Percentiles rank a stretch among this genome's conserved stretches.
These are phyloP conservation scores for Nyctanthes arbortristis DNA, from an alignment of 257 asterid genomes.

Conservation along the genomic window DNA sequence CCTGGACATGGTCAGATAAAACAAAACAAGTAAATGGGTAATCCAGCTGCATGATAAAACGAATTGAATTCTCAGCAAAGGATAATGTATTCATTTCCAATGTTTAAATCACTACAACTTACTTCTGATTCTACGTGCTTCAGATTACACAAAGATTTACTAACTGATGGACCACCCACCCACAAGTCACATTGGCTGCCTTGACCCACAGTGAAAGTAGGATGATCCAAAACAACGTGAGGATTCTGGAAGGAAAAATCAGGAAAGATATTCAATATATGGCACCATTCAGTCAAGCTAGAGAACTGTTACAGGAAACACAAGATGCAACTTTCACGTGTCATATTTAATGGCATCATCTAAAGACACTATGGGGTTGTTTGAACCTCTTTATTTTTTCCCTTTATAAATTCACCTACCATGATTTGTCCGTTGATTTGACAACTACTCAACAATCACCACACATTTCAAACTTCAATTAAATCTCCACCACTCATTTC, in stretches of 20 bases:
- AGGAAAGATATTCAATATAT: not conserved
- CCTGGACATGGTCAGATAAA: constrained; percentile 38
- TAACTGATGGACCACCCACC: constrained; percentile 64
- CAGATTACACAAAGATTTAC: constrained; percentile 68
- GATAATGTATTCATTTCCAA: not conserved
- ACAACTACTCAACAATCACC: too few relatives aligned
- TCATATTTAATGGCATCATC: not conserved
- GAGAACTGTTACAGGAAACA: not conserved
- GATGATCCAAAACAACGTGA: constrained; percentile 59
- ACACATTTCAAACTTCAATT: too few relatives aligned
- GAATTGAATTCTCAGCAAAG: constrained; percentile 16
- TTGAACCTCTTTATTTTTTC: too few relatives aligned
- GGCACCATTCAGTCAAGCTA: not conserved
- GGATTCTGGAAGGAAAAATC: constrained; percentile 55
- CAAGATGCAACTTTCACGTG: not conserved
- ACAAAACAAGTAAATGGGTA: constrained; percentile 19
- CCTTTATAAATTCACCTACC: too few relatives aligned
- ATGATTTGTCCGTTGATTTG: too few relatives aligned
- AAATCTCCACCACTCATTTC: too few relatives aligned
- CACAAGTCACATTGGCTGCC: constrained; percentile 62
- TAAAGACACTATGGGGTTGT: not conserved
- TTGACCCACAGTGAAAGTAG: constrained; percentile 54
- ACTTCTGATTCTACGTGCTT: constrained; percentile 73
- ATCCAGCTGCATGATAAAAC: constrained; percentile 1
- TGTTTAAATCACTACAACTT: constrained; percentile 23